Percentiles rank a stretch among this genome's conserved stretches.
These are phyloP conservation scores for Eimeria tenella DNA, from an alignment of 169 alveolate genomes.

Conservation along the genomic window DNA sequence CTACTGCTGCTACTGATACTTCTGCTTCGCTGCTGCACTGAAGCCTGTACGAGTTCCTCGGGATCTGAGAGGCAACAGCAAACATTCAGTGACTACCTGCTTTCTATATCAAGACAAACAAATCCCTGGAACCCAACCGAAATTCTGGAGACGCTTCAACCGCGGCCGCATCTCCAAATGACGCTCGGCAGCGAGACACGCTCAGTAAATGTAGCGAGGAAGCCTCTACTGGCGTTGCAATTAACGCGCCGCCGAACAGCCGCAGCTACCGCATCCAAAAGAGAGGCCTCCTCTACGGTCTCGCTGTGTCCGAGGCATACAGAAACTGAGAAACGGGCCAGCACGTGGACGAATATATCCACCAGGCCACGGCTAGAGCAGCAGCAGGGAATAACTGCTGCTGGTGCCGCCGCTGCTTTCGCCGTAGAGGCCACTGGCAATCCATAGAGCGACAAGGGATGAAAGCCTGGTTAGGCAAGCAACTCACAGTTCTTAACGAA, in stretches of 20 bases:
- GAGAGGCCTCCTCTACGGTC: background rate
- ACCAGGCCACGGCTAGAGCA: background rate
- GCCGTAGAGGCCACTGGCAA: background rate
- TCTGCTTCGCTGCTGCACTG: constrained; percentile 9
- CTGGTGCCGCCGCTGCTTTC: constrained; percentile 3
- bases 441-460: background rate
- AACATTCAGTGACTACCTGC: constrained; percentile 18
- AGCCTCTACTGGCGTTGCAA: background rate
- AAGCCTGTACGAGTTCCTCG: constrained; percentile 12
- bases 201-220: background rate
- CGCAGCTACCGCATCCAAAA: constrained; percentile 30
- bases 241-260: background rate
- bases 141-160: background rate
- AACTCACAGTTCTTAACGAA: constrained; percentile 25
- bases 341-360: background rate
- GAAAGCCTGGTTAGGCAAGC: background rate
- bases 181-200: constrained; percentile 13
- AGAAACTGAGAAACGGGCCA: background rate
- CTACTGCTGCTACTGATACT: constrained; percentile 48
- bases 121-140: background rate
- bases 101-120: background rate
- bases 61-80: constrained; percentile 18
- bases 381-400: background rate
- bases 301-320: background rate
- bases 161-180: background rate